Percentiles rank a stretch among this genome's conserved stretches.
Evolutionary conservation across 768 basidiomycete species (phyloP).

Genomic region (Leccinum boreale): DNA sequence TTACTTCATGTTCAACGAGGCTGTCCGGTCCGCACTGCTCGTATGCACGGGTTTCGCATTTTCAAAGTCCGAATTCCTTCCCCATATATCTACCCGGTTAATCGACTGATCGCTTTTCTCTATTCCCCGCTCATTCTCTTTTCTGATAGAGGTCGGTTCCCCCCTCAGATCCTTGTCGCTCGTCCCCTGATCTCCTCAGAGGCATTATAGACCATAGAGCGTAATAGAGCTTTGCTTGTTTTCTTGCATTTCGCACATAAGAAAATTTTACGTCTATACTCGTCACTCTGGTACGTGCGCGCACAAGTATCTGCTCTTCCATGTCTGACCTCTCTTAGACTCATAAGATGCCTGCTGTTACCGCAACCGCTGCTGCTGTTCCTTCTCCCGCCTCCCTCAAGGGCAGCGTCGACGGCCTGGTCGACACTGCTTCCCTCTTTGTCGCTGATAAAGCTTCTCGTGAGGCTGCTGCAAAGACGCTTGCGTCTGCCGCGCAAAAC

Average conservation of each 20-base stretch:
- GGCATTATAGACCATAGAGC: conserved; percentile 43
- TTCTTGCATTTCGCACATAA: conserved; percentile 39
- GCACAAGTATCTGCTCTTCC: neutral
- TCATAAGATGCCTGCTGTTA: conserved; percentile 77
- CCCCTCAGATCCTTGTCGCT: neutral
- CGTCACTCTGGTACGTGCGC: conserved; percentile 40
- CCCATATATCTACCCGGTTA: conserved; percentile 16
- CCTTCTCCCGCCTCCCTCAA: conserved; percentile 73
- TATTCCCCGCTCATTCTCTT: conserved; percentile 31
- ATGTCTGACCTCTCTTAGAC: conserved; percentile 35
- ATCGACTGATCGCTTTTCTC: conserved; percentile 4
- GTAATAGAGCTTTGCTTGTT: conserved; percentile 62
- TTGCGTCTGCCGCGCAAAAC: conserved; percentile 78
- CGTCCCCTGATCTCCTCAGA: conserved; percentile 14
- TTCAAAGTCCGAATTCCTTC: conserved; percentile 31
- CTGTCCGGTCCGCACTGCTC: conserved; percentile 5
- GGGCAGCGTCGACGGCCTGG: conserved; percentile 58
- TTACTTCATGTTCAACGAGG: conserved; percentile 7
- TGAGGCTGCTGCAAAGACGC: conserved; percentile 61
- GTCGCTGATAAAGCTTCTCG: conserved; percentile 82
- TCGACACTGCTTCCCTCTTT: conserved; percentile 77
- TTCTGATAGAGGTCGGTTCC: conserved; percentile 33
- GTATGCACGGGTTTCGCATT: conserved; percentile 10
- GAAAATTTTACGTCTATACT: conserved; percentile 31
- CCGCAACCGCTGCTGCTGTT: conserved; percentile 54